Conservation (phyloP, 352 stramenopile genomes). For the Globisporangium abappressorium region DNA sequence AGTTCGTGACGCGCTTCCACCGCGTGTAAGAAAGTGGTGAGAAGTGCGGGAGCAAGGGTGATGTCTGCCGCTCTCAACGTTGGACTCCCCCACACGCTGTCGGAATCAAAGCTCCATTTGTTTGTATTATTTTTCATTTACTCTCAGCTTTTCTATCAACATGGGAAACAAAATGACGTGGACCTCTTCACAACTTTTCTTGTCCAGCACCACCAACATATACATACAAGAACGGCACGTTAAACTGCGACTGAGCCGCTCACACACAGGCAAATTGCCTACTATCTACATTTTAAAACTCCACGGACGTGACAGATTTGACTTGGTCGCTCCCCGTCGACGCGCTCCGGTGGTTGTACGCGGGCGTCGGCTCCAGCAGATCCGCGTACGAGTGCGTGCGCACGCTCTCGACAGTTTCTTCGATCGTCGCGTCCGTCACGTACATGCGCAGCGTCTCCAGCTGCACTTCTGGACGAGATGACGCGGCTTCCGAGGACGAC, state of each 20-base stretch:
- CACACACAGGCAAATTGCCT: neutral
- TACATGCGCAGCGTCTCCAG: slow-evolving; percentile 73
- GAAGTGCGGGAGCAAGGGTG: neutral
- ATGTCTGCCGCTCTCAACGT: no score
- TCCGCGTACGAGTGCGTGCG: slow-evolving; percentile 30
- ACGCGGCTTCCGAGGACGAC: neutral
- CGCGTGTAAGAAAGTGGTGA: slow-evolving; percentile 15
- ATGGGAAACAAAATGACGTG: neutral
- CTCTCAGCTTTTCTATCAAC: neutral
- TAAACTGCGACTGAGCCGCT: neutral
- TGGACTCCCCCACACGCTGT: neutral
- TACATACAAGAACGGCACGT: neutral
- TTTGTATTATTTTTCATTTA: neutral
- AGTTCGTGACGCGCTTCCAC: slow-evolving; percentile 65
- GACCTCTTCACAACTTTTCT: no score
- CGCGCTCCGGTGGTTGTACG: slow-evolving; percentile 8
- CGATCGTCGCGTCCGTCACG: slow-evolving; percentile 34
- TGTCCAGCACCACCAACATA: neutral
- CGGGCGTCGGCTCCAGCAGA: slow-evolving; percentile 24
- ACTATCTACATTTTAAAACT: slow-evolving; percentile 6
- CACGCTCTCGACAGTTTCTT: slow-evolving; percentile 20
- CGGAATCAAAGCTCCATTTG: slow-evolving; percentile 13
- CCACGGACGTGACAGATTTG: slow-evolving; percentile 18
- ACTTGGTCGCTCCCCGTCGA: slow-evolving; percentile 5
- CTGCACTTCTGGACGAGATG: slow-evolving; percentile 14